A percentile compares a stretch with the other conserved stretches of the same genome.
These are phyloP conservation scores for Brasenia schreberi DNA, from an alignment of 164 flowering plant genomes.

Conservation along the genomic window DNA sequence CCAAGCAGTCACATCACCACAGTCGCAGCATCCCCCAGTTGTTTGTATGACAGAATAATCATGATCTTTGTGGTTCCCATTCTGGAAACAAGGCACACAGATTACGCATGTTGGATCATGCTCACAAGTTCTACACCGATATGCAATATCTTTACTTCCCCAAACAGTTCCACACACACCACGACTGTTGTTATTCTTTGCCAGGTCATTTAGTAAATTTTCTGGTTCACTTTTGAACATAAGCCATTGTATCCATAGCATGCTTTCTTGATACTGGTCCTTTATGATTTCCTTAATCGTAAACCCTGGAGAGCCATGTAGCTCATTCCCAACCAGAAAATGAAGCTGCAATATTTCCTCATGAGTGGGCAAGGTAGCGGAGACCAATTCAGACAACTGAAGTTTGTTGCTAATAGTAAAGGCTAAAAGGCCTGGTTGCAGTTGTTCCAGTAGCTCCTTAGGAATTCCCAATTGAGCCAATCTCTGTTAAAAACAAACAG, in stretches of 20 bases:
- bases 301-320: background rate
- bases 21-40: slow-evolving; percentile 96
- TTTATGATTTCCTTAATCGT: slow-evolving; percentile 12
- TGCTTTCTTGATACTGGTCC: slow-evolving; percentile 38
- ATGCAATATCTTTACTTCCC: slow-evolving; percentile 79
- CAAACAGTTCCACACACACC: slow-evolving; percentile 98
- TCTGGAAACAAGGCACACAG: slow-evolving; percentile 92
- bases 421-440: slow-evolving; percentile 38
- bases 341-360: slow-evolving; percentile 28
- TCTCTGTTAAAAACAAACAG: slow-evolving; percentile 31
- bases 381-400: slow-evolving; percentile 30
- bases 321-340: background rate
- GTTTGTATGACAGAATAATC: slow-evolving; percentile 83
- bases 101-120: slow-evolving; percentile 97
- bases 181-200: slow-evolving; percentile 34
- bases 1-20: slow-evolving; percentile 98
- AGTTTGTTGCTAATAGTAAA: slow-evolving; percentile 32
- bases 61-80: slow-evolving; percentile 84
- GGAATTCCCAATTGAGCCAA: slow-evolving; percentile 53
- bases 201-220: slow-evolving; percentile 27
- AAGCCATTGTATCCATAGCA: slow-evolving; percentile 84
- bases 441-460: slow-evolving; percentile 19
- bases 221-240: slow-evolving; percentile 78
- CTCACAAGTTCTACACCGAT: slow-evolving; percentile 80
- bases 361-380: slow-evolving; percentile 51